Evolutionary conservation across 805 yeast species (phyloP).

Genomic region (Geotrichum ghanense): DNA sequence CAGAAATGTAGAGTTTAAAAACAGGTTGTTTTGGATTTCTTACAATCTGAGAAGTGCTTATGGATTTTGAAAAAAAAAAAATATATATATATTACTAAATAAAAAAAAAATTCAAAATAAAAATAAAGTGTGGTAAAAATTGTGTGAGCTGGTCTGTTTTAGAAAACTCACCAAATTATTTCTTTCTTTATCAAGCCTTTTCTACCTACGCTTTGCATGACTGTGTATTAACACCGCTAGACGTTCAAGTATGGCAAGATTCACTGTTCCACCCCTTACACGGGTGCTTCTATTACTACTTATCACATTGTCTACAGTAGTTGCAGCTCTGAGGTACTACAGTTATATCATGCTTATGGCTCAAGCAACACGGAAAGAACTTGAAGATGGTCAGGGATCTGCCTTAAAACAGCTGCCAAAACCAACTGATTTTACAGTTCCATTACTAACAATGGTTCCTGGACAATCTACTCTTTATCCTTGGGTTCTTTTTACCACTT

Average conservation of each 20-base stretch:
- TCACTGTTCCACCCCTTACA: conserved; percentile 25
- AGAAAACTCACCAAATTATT: background rate
- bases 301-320: conserved; percentile 17
- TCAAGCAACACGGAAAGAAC: conserved; percentile 5
- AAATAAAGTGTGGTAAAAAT: background rate
- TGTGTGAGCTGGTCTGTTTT: background rate
- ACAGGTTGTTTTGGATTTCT: too few relatives aligned
- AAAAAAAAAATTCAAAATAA: background rate
- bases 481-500: conserved; percentile 39
- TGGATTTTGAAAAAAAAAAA: too few relatives aligned
- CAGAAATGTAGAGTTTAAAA: too few relatives aligned
- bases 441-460: conserved; percentile 40
- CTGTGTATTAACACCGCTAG: too few relatives aligned
- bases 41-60: too few relatives aligned
- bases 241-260: background rate
- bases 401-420: conserved; percentile 24
- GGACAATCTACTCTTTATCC: conserved; percentile 25
- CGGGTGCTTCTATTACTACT: conserved; percentile 17
- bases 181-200: background rate
- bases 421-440: conserved; percentile 38
- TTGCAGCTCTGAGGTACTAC: conserved; percentile 26
- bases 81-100: background rate
- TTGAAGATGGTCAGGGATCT: conserved; percentile 14
- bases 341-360: conserved; percentile 20
- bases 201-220: too few relatives aligned